Evolutionary conservation across 108 stramenopile species (phyloP).

Genomic region (Nitzschia palea): DNA sequence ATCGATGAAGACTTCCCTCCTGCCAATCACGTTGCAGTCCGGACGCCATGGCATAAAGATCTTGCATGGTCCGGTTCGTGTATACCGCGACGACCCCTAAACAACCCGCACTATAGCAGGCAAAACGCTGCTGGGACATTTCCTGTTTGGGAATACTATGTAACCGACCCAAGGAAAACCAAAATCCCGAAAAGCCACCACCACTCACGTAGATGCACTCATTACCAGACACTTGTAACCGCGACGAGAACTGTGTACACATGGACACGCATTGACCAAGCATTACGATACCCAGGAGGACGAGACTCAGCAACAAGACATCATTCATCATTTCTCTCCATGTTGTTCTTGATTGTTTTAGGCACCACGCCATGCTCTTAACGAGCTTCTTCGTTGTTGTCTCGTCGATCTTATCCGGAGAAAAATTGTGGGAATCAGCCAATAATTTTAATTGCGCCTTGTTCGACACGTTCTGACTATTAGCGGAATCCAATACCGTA

Average conservation of each 20-base stretch:
- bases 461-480: too few species aligned
- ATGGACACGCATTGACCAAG: not conserved
- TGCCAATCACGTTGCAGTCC: conserved; percentile 48
- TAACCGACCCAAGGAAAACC: conserved; percentile 66
- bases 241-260: not conserved
- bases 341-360: too few species aligned
- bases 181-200: conserved; percentile 76
- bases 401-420: too few species aligned
- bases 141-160: not conserved
- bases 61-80: conserved; percentile 22
- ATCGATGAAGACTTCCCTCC: conserved; percentile 46
- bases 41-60: conserved; percentile 40
- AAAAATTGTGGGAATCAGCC: too few species aligned
- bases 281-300: not conserved
- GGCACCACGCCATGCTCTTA: too few species aligned
- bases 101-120: conserved; percentile 74
- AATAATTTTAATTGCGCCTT: too few species aligned
- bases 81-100: conserved; percentile 50
- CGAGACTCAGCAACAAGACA: not conserved
- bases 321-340: too few species aligned
- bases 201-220: conserved; percentile 62
- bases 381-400: too few species aligned
- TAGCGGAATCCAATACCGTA: not conserved
- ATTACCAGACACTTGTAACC: not conserved
- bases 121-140: conserved; percentile 32